Base-by-base conservation (phyloP, 1,284 basidiomycete genomes). In the Cutaneotrichosporon sp. region DNA sequence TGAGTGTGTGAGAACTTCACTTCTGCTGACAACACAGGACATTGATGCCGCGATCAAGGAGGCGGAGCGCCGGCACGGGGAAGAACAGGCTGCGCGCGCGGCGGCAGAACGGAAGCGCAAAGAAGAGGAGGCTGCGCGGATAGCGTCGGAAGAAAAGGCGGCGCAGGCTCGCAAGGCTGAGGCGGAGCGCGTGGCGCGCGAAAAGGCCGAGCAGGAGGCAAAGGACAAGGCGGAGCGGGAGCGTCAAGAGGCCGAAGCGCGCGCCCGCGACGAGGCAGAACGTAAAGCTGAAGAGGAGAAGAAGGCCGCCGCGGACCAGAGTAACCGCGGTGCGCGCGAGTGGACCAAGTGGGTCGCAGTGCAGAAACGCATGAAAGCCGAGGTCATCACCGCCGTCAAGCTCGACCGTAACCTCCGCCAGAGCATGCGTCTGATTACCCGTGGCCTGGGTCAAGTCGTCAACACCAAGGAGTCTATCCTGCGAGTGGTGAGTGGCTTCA, bases 391-490 rank as follows among this genome's bases (percentile, higher is more conserved):
- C 7, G 67, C 72, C 9, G 84, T 93, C 50, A 92, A 94, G 68
- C 77, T 70, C 3, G 78, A 87, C 68, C 77, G 80, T 50, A 76
- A 76, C 8, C 76, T 79, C 63, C 78, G 76, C 56, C 67, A 69
- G 44, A 80, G 83, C 34, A 88, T 94, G 56, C 83, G 93, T 45
- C 81, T 86, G 65, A 92, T 98, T 52, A 91, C 85, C 2, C 87
- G 90, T 26, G 90, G 90, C 68, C 82, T 97, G 36, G 91, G 93
- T 1, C 94, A 97, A 72, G 77, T 97, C 34, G 92, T 90, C 12
- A 89, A 90, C 63, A 87, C 92, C 42, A 64, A 77, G 2, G 70
- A 79, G 37, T 80, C 84, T n/a, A 88, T 93, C 44, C 59, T 78
- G 84, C 90, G 74, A 67, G 86, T 79, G 22, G 55, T 67, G 37